phyloP scores from a whole-genome alignment of 306 rosid species.

The Dalbergia cochinchinensis region DNA sequence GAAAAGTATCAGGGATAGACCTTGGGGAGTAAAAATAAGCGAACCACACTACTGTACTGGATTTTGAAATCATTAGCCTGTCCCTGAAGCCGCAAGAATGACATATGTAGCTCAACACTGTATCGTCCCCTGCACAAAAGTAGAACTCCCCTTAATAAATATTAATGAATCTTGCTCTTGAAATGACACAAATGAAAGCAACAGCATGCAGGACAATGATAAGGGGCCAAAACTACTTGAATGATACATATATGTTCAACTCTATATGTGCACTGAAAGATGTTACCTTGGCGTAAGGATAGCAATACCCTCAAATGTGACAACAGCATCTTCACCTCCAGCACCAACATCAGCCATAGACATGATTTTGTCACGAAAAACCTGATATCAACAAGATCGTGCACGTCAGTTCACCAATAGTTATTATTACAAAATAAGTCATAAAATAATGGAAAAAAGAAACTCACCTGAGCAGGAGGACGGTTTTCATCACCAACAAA shows the following conservation, averaged over 20 bases:
- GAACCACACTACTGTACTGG: constrained; percentile 97
- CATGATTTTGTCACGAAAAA: constrained; percentile 93
- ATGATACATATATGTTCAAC: constrained; percentile 4
- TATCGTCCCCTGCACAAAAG: constrained; percentile 84
- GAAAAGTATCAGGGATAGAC: constrained; percentile 53
- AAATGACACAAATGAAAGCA: constrained; percentile 1
- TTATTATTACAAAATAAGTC: constrained; percentile 12
- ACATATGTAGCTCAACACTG: constrained; percentile 93
- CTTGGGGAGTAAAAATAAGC: constrained; percentile 98
- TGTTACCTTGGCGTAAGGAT: constrained; percentile 95
- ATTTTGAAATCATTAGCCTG: constrained; percentile 99
- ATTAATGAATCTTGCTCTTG: background rate
- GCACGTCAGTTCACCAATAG: constrained; percentile 39
- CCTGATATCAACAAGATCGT: constrained; percentile 58
- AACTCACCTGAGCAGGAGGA: constrained; percentile 92
- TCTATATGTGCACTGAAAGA: constrained; percentile 24
- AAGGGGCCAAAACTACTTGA: constrained; percentile 19
- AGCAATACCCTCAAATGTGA: constrained; percentile 98
- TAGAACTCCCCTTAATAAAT: constrained; percentile 40
- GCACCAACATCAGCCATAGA: constrained; percentile 96
- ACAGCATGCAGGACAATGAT: constrained; percentile 20
- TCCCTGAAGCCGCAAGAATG: constrained; percentile 94
- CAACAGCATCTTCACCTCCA: constrained; percentile 95
- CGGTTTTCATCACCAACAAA: constrained; percentile 93
- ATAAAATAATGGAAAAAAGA: constrained; percentile 8